These are phyloP conservation scores for Pseudopyrenochaeta lycopersici DNA, from an alignment of 2,329 filamentous ascomycete genomes.

Conservation along the genomic window DNA sequence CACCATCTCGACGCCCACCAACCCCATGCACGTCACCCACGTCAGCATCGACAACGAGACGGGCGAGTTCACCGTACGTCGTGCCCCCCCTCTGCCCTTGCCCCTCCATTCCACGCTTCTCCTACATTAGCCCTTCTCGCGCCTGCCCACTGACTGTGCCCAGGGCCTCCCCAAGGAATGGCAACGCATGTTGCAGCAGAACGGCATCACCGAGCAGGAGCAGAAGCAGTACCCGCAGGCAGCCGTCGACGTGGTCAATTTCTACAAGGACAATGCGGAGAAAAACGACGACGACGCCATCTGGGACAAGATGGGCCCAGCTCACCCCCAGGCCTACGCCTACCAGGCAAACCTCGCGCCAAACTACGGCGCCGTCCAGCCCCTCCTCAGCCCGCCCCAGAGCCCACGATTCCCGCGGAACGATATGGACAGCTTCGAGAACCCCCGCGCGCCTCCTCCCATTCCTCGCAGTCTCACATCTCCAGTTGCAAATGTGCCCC, in stretches of 20 bases:
- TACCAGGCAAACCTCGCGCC: conserved; percentile 47
- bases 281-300: conserved; percentile 83
- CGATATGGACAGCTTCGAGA: conserved; percentile 94
- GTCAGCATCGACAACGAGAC: conserved; percentile 97
- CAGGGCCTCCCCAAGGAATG: conserved; percentile 96
- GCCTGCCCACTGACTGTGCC: conserved; percentile 30
- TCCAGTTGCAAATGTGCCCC: conserved; percentile 53
- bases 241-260: conserved; percentile 93
- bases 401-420: conserved; percentile 90
- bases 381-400: conserved; percentile 77
- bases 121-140: conserved; percentile 1
- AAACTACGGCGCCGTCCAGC: conserved; percentile 55
- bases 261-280: conserved; percentile 95
- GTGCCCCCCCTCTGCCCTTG: neutral
- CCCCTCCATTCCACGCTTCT: neutral
- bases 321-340: conserved; percentile 65
- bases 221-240: conserved; percentile 95
- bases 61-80: conserved; percentile 87
- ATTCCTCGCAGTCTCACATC: conserved; percentile 66
- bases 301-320: conserved; percentile 96
- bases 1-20: conserved; percentile 96
- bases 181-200: conserved; percentile 94
- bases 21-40: conserved; percentile 97
- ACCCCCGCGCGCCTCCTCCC: conserved; percentile 90
- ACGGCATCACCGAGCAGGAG: conserved; percentile 94